These are phyloP conservation scores for Hemileccinum impolitum DNA, from an alignment of 768 basidiomycete species.

Conservation along the genomic window DNA sequence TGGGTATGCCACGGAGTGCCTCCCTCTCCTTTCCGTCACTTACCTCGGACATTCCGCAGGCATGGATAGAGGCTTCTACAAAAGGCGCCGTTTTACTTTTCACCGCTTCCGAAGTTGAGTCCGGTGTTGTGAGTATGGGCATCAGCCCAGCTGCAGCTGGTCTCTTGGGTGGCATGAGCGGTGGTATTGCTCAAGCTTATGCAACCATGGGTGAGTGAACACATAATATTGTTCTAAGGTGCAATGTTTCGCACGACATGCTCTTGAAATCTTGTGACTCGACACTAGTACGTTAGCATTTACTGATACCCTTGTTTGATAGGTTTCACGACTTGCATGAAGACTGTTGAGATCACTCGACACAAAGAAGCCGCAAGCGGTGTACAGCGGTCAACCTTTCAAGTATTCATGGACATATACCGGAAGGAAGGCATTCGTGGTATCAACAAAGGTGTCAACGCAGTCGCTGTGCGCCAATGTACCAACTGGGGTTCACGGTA, in stretches of 20 bases:
- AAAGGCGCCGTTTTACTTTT: conserved; percentile 97
- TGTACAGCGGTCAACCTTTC: conserved; percentile 88
- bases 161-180: conserved; percentile 94
- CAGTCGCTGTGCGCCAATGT: conserved; percentile 87
- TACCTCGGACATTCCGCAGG: conserved; percentile 43
- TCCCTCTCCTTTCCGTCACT: neutral
- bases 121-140: conserved; percentile 57
- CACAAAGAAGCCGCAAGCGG: conserved; percentile 87
- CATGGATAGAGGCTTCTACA: conserved; percentile 99
- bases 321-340: conserved; percentile 99
- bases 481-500: conserved; percentile 93
- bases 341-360: conserved; percentile 96
- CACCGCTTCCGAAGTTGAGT: conserved; percentile 93
- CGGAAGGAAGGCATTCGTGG: conserved; percentile 89
- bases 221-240: neutral
- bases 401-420: conserved; percentile 93
- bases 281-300: neutral
- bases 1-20: conserved; percentile 61
- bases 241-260: conserved; percentile 18
- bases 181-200: conserved; percentile 96
- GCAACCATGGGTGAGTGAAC: conserved; percentile 93
- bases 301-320: conserved; percentile 11
- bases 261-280: conserved; percentile 13
- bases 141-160: conserved; percentile 81
- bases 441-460: conserved; percentile 99